Conservation (phyloP, 2,329 filamentous ascomycete genomes). For the Apiospora arundinis region DNA sequence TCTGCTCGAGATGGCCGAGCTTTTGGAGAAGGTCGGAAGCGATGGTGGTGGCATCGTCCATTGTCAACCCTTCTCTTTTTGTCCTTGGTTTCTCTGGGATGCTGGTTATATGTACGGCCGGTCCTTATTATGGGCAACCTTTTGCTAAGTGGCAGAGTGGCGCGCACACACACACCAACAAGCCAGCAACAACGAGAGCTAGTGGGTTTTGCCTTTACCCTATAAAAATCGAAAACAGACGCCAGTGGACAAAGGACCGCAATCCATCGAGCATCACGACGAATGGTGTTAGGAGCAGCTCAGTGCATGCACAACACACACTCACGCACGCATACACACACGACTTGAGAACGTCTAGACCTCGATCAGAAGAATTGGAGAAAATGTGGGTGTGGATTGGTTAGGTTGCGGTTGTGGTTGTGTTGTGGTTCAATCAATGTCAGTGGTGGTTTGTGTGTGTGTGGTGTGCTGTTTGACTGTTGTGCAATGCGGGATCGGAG, state of each 20-base stretch:
- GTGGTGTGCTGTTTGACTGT: not conserved
- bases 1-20: slow-evolving; percentile 62
- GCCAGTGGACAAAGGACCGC: slow-evolving; percentile 30
- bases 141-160: not conserved
- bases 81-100: slow-evolving; percentile 11
- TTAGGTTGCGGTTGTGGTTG: too few relatives aligned
- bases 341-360: slow-evolving; percentile 2
- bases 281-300: slow-evolving; percentile 5
- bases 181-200: slow-evolving; percentile 13
- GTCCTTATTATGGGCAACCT: not conserved
- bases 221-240: slow-evolving; percentile 32
- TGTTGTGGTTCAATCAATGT: not conserved
- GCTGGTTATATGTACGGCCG: not conserved
- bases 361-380: slow-evolving; percentile 16
- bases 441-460: not conserved
- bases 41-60: slow-evolving; percentile 57
- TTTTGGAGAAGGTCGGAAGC: slow-evolving; percentile 59
- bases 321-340: not conserved
- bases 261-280: slow-evolving; percentile 14
- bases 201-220: slow-evolving; percentile 22
- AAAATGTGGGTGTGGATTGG: slow-evolving; percentile 11
- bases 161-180: not conserved
- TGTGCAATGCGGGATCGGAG: slow-evolving; percentile 21
- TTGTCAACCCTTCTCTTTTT: slow-evolving; percentile 36
- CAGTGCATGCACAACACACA: slow-evolving; percentile 10